Conservation (phyloP, 768 basidiomycete species). For the Lentinula edodes region DNA sequence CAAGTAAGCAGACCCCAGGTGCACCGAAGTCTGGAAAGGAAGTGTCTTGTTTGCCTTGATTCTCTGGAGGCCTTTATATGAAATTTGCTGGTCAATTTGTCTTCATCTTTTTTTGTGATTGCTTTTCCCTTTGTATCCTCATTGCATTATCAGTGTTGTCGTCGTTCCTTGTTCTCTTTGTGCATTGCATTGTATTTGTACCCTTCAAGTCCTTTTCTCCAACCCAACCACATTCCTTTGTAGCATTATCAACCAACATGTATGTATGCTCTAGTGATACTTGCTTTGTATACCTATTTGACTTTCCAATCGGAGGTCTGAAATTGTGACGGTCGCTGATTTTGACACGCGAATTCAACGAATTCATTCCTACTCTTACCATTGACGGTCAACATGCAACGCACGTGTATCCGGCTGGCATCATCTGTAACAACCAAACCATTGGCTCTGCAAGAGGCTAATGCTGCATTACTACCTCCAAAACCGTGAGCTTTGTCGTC, state of each 20-base stretch:
- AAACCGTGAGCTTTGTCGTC: constrained; percentile 48
- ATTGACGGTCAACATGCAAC: constrained; percentile 27
- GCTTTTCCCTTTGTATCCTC: neutral
- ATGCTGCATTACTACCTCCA: constrained; percentile 72
- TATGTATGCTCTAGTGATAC: no score
- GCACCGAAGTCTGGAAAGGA: neutral
- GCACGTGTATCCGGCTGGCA: constrained; percentile 41
- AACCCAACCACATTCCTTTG: neutral
- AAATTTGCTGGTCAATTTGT: neutral
- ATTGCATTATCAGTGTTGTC: neutral
- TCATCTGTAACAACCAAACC: constrained; percentile 53
- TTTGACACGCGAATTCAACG: neutral
- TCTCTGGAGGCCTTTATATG: neutral
- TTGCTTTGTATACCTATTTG: no score
- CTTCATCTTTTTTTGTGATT: neutral
- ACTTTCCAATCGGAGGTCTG: no score
- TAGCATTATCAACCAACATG: neutral
- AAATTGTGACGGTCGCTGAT: no score
- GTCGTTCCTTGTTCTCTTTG: neutral
- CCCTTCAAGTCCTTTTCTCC: neutral
- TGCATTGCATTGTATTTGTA: neutral
- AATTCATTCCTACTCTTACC: neutral
- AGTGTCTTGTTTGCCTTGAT: neutral
- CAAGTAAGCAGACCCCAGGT: neutral
- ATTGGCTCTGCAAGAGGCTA: constrained; percentile 56